A percentile compares a stretch with the other conserved stretches of the same genome.
Evolutionary conservation across 257 asterid genomes (phyloP).

Genomic region (Rubia yunnanensis): DNA sequence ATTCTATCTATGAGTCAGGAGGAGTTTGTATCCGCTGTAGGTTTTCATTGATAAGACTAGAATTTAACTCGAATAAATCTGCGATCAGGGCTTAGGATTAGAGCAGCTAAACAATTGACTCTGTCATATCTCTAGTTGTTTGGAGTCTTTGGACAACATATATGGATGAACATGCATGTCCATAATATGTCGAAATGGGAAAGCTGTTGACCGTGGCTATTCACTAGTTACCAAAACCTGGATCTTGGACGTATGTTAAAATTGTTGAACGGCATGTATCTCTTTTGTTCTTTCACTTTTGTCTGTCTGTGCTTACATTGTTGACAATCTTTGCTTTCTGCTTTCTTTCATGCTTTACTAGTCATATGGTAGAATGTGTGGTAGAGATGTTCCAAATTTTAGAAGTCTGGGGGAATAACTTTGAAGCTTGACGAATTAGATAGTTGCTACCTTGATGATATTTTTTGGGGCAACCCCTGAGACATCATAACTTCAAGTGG

Average conservation of each 20-base stretch:
- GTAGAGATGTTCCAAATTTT: background rate
- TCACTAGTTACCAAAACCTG: background rate
- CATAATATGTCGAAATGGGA: background rate
- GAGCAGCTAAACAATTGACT: background rate
- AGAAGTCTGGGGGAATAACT: background rate
- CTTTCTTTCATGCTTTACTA: background rate
- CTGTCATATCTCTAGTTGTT: background rate
- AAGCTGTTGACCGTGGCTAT: background rate
- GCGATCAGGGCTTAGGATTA: background rate
- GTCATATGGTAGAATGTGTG: background rate
- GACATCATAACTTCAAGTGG: background rate
- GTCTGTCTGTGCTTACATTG: background rate
- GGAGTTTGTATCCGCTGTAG: background rate
- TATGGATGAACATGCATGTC: background rate
- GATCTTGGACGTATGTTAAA: background rate
- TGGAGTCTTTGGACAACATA: background rate
- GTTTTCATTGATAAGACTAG: background rate
- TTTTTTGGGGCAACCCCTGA: background rate
- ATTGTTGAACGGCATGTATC: background rate
- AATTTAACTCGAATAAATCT: no score
- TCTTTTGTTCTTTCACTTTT: background rate
- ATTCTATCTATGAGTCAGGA: background rate
- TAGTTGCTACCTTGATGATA: background rate
- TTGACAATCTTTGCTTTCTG: background rate
- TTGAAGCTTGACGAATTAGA: background rate